Evolutionary conservation across 1,284 basidiomycete genomes (phyloP).

Genomic region (Farysia itapuensis): DNA sequence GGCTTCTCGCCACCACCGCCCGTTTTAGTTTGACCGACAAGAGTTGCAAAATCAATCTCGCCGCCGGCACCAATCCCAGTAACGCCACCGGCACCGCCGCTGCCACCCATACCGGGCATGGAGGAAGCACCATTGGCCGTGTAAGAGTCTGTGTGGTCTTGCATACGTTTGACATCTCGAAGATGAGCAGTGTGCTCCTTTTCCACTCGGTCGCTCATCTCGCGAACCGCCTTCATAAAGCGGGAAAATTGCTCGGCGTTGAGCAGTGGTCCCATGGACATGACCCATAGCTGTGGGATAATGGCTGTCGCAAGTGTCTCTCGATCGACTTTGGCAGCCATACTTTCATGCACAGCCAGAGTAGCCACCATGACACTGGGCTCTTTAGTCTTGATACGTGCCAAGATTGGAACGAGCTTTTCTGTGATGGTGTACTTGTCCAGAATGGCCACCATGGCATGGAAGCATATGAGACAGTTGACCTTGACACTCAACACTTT

Average conservation of each 20-base stretch:
- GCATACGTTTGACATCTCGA: conserved; percentile 39
- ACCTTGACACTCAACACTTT: conserved; percentile 70
- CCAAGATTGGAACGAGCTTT: conserved; percentile 87
- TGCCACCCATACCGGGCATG: background rate
- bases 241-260: conserved; percentile 83
- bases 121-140: conserved; percentile 2
- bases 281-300: conserved; percentile 55
- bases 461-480: conserved; percentile 82
- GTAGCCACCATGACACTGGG: conserved; percentile 69
- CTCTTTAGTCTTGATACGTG: conserved; percentile 88
- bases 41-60: conserved; percentile 55
- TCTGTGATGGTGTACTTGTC: conserved; percentile 81
- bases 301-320: conserved; percentile 81
- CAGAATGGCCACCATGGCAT: conserved; percentile 87
- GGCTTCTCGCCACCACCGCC: conserved; percentile 7
- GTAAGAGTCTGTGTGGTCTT: conserved; percentile 51
- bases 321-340: conserved; percentile 91
- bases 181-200: conserved; percentile 70
- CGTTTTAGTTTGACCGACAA: conserved; percentile 44
- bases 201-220: conserved; percentile 74
- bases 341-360: conserved; percentile 88
- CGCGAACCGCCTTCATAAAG: conserved; percentile 61
- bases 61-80: conserved; percentile 35
- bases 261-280: conserved; percentile 64
- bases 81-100: conserved; percentile 12